phyloP scores from a whole-genome alignment of 805 yeast genomes.

The Grigorovia transvaalensis region DNA sequence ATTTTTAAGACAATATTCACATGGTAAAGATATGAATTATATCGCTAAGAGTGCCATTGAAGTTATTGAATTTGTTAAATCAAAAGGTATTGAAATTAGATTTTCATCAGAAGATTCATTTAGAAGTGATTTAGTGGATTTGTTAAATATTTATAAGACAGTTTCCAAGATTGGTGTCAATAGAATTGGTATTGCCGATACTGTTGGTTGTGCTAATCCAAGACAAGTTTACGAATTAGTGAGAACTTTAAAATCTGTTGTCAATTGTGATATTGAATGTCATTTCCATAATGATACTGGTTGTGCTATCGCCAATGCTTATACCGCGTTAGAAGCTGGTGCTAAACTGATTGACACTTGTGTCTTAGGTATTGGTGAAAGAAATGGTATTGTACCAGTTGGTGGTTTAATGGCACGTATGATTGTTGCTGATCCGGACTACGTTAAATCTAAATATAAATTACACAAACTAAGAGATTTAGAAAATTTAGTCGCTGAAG shows the following conservation, averaged over 20 bases:
- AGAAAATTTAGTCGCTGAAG: conserved; percentile 93
- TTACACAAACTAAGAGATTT: conserved; percentile 90
- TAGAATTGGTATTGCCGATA: conserved; percentile 98
- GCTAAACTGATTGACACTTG: conserved; percentile 91
- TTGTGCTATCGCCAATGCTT: conserved; percentile 97
- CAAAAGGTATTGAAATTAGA: conserved; percentile 93
- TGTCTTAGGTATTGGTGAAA: conserved; percentile 96
- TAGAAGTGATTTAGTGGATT: conserved; percentile 91
- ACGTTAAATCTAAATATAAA: conserved; percentile 88
- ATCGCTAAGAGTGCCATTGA: conserved; percentile 93
- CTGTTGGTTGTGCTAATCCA: conserved; percentile 98
- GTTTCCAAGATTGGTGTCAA: conserved; percentile 96
- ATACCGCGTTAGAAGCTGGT: conserved; percentile 96
- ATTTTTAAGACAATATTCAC: conserved; percentile 86
- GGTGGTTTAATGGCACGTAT: conserved; percentile 99
- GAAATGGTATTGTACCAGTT: conserved; percentile 95
- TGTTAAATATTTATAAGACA: conserved; percentile 89
- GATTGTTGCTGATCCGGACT: conserved; percentile 97
- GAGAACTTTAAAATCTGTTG: conserved; percentile 85
- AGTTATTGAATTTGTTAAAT: conserved; percentile 93
- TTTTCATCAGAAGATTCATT: conserved; percentile 96
- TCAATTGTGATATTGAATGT: conserved; percentile 93
- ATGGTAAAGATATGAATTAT: conserved; percentile 97
- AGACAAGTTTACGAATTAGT: conserved; percentile 96
- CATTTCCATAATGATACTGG: conserved; percentile 99